Conservation (phyloP, 345 rosid species). For the Moringa oleifera region DNA sequence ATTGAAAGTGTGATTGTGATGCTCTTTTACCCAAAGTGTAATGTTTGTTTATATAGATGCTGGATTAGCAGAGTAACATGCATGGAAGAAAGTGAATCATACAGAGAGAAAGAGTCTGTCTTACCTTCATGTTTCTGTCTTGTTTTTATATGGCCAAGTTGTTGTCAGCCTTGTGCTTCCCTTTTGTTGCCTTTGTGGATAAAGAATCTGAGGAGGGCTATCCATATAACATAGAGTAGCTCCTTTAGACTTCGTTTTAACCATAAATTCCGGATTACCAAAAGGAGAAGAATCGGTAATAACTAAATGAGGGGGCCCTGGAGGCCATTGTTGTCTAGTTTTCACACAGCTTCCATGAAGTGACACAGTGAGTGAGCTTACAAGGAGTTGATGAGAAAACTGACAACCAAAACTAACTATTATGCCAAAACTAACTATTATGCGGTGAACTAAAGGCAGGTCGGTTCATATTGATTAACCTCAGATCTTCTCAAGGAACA, state of each 20-base stretch:
- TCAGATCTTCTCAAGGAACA: conserved; percentile 1
- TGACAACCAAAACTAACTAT: too few species aligned
- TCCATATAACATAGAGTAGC: not conserved
- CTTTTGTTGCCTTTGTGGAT: not conserved
- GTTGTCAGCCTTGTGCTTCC: not conserved
- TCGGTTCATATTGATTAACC: conserved; percentile 10
- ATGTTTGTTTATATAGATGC: too few species aligned
- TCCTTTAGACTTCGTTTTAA: too few species aligned
- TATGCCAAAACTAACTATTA: too few species aligned
- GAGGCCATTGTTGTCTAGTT: conserved; percentile 19
- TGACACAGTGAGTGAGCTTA: conserved; percentile 1
- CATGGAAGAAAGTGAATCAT: too few species aligned
- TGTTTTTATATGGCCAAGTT: not conserved
- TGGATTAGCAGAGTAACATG: too few species aligned
- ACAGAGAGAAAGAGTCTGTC: too few species aligned
- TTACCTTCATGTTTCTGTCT: not conserved
- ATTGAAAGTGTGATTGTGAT: too few species aligned
- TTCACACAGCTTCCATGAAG: conserved; percentile 16
- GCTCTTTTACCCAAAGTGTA: too few species aligned
- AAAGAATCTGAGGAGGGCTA: not conserved
- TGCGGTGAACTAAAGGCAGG: conserved; percentile 12
- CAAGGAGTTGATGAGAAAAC: conserved; percentile 1
- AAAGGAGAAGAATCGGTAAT: too few species aligned
- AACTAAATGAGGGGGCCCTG: conserved; percentile 23
- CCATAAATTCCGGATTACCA: not conserved